phyloP scores from a whole-genome alignment of 169 alveolate species.

The Plasmodium knowlesi region DNA sequence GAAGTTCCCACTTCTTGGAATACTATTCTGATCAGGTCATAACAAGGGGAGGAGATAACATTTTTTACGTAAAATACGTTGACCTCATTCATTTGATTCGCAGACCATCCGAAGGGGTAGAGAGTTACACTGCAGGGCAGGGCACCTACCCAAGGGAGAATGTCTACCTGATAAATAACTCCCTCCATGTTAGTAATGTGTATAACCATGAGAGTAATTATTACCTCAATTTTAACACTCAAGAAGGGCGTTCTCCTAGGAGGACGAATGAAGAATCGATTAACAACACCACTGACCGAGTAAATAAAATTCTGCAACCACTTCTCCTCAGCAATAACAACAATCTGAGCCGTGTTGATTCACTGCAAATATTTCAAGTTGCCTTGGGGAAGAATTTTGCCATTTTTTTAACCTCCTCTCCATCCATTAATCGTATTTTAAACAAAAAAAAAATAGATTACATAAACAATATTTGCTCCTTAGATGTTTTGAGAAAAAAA shows the following conservation, averaged over 20 bases:
- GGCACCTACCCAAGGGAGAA: not conserved
- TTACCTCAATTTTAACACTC: not conserved
- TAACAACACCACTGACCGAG: not conserved
- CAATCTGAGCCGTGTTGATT: not conserved
- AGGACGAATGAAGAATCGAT: not conserved
- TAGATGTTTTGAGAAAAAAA: conserved; percentile 40
- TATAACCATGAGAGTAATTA: not conserved
- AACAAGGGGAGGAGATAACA: conserved; percentile 68
- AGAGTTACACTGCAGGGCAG: not conserved
- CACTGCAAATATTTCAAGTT: conserved; percentile 42
- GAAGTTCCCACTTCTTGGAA: not conserved
- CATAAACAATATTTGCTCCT: conserved; percentile 33
- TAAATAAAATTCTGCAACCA: conserved; percentile 33
- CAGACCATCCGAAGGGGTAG: not conserved
- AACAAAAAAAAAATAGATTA: conserved; percentile 67
- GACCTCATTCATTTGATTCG: conserved; percentile 11
- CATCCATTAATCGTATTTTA: conserved; percentile 48
- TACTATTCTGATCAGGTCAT: not conserved
- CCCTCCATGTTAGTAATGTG: not conserved
- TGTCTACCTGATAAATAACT: conserved; percentile 2
- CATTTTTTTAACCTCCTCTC: conserved; percentile 50
- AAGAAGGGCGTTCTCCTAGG: not conserved
- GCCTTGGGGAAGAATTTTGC: conserved; percentile 53
- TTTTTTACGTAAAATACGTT: conserved; percentile 45
- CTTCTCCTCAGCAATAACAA: conserved; percentile 8